Conservation (phyloP, 2,329 filamentous ascomycete species). For the Nectriaceae sp. region DNA sequence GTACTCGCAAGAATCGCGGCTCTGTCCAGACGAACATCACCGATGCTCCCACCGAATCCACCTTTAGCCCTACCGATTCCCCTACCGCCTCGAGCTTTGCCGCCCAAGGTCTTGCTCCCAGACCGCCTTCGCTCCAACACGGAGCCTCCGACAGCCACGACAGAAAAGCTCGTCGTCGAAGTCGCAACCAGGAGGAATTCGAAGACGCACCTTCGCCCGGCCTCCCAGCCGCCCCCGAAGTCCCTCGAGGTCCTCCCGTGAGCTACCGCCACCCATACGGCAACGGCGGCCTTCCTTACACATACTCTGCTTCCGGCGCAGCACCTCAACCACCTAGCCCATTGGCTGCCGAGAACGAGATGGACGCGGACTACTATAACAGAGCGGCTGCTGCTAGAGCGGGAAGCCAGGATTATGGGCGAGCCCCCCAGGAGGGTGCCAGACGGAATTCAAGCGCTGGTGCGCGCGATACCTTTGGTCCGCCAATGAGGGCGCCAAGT, state of each 20-base stretch:
- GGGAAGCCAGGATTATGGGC: slow-evolving; percentile 18
- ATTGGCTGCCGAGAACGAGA: slow-evolving; percentile 19
- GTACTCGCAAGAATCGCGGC: slow-evolving; percentile 49
- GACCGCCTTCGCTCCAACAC: slow-evolving; percentile 59
- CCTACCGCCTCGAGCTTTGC: slow-evolving; percentile 54
- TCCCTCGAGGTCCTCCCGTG: slow-evolving; percentile 58
- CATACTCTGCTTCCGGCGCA: slow-evolving; percentile 16
- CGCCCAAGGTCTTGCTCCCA: slow-evolving; percentile 56
- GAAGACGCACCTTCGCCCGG: slow-evolving; percentile 39
- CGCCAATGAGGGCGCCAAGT: slow-evolving; percentile 42
- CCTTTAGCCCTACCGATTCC: slow-evolving; percentile 58
- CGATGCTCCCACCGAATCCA: slow-evolving; percentile 58
- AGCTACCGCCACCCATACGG: slow-evolving; percentile 55
- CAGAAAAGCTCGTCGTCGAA: slow-evolving; percentile 45
- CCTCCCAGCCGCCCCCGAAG: slow-evolving; percentile 60
- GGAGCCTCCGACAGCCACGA: slow-evolving; percentile 41
- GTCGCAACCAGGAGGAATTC: slow-evolving; percentile 37
- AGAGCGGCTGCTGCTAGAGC: slow-evolving; percentile 22
- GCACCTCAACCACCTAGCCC: slow-evolving; percentile 11
- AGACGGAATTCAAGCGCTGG: slow-evolving; percentile 24
- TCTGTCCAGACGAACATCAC: slow-evolving; percentile 59
- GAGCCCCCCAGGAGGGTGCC: slow-evolving; percentile 20
- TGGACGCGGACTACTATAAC: slow-evolving; percentile 29
- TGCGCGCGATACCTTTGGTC: slow-evolving; percentile 23
- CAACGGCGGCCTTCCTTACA: slow-evolving; percentile 29